Evolutionary conservation across 106 monocot species (phyloP), one percentile per base, ranked within the genome.

Genomic region (Dendrobium huoshanense): DNA sequence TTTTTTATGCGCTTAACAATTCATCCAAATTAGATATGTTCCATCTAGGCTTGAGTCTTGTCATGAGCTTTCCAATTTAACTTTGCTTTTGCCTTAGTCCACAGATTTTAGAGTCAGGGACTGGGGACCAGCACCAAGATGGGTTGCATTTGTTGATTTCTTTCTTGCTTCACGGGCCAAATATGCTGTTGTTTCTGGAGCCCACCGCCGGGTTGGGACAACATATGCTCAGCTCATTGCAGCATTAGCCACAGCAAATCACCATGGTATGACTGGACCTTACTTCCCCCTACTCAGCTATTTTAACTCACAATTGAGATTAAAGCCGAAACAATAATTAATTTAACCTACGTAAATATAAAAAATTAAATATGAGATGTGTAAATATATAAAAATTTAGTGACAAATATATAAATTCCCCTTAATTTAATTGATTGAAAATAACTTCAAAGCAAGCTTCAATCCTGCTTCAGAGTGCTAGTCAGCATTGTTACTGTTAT

Each of bases 61-160:
- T 45, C 45, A 45, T 45, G 45, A 2, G 37, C 37, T 37, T 37
- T 37, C 37, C 37, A 37, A 37, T 2, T 37, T 37, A 37, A 37
- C 16, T 33, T 70, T 33, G 9, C 2, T 70, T n/a, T 51, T 41
- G 24, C 43, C 17, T 45, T 51, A 85, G 83, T 61, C 87, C 54
- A 42, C 78, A 67, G 81, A 85, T 81, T 98, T 92, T 59, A 92
- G 98, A 87, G 80, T n/a, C 13, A 92, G 83, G 83, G 98, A 98
- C 78, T 98, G 98, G 98, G 98, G 98, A 29, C 95, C 98, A 3
- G 92, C 98, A 42, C 98, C 98, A 70, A 95, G 98, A 79, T 98
- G 98, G 98, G 95, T 91, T 20, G 98, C 98, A 47, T 92, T 98
- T 74, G 98, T 93, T 6, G 98, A 98, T 80, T 98, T 98, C 84